Conservation (phyloP, 768 basidiomycete species). For the Leccinum incarnatum region DNA sequence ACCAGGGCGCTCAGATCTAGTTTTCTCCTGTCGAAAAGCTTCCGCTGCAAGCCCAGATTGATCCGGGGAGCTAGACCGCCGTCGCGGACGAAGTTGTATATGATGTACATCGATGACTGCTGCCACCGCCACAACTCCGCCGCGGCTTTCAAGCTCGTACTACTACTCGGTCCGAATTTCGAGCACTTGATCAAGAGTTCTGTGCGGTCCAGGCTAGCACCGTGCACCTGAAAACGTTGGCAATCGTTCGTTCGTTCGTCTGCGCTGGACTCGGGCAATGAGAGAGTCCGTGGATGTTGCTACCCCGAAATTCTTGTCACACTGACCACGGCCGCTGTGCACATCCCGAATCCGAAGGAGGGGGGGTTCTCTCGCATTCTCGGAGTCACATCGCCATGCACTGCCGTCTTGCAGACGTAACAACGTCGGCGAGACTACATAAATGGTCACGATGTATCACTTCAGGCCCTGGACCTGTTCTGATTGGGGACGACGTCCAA, state of each 20-base stretch:
- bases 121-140: background rate
- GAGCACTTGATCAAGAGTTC: constrained; percentile 35
- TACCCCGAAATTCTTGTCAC: background rate
- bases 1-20: constrained; percentile 4
- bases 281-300: constrained; percentile 6
- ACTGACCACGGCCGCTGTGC: constrained; percentile 65
- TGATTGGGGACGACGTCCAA: constrained; percentile 75
- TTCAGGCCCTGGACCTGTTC: constrained; percentile 28
- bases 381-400: constrained; percentile 60
- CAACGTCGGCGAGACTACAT: constrained; percentile 25
- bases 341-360: constrained; percentile 44
- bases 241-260: constrained; percentile 48
- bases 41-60: background rate
- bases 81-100: background rate
- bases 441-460: constrained; percentile 36
- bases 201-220: background rate
- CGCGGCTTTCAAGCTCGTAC: constrained; percentile 20
- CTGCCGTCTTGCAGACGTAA: constrained; percentile 41
- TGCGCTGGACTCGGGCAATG: background rate
- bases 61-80: background rate
- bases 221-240: constrained; percentile 51
- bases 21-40: background rate
- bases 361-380: constrained; percentile 56
- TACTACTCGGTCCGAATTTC: constrained; percentile 41
- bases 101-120: background rate